phyloP scores from a whole-genome alignment of 2,329 filamentous ascomycete species.

The Alternaria angustiovoidea region DNA sequence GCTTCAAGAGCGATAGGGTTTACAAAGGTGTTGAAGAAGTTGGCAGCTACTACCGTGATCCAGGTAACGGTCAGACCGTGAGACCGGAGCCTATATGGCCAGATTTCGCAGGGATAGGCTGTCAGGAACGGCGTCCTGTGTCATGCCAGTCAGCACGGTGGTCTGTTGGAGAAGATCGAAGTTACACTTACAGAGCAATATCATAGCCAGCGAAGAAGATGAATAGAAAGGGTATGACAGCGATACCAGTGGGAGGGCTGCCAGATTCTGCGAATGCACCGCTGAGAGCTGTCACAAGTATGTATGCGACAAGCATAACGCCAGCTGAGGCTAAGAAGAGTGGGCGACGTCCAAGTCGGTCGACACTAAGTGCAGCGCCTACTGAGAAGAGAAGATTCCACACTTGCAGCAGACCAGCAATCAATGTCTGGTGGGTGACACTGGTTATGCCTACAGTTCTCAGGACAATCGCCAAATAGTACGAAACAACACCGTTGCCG shows the following conservation, averaged over 20 bases:
- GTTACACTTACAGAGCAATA: no score
- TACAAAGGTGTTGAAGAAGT: no score
- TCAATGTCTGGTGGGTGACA: no score
- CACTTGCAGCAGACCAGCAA: background rate
- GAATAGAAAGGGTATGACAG: background rate
- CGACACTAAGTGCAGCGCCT: background rate
- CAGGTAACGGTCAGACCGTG: no score
- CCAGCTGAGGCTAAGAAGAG: background rate
- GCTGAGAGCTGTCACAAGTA: background rate
- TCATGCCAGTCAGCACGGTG: no score
- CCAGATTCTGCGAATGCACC: background rate
- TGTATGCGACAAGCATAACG: background rate
- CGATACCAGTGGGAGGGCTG: background rate
- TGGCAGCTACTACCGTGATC: no score
- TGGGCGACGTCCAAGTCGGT: background rate
- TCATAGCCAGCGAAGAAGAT: background rate
- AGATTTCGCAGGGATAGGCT: no score
- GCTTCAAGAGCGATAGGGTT: background rate
- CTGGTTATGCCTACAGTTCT: background rate
- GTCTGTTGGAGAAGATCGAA: no score
- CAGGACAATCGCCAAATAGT: background rate
- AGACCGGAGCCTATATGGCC: no score
- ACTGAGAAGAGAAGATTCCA: background rate
- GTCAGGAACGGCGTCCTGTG: no score
- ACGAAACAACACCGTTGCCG: background rate